Evolutionary conservation across 306 rosid genomes (phyloP).

Genomic region (Parietaria judaica): DNA sequence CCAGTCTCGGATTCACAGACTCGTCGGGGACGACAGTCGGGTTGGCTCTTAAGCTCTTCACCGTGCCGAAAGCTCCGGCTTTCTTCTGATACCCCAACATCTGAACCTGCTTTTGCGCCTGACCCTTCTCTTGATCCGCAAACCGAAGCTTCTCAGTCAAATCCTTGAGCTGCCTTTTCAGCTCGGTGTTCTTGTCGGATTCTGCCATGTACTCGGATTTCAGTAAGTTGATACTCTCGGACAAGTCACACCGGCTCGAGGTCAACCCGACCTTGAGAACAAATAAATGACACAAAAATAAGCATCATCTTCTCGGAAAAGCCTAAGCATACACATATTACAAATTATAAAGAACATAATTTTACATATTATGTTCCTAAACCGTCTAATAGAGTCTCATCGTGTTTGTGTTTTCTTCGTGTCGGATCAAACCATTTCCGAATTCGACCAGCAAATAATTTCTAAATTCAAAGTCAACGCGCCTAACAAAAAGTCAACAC

Average conservation of each 20-base stretch:
- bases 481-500: no score
- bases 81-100: conserved; percentile 54
- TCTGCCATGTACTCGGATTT: conserved; percentile 52
- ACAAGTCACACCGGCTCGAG: conserved; percentile 42
- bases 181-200: conserved; percentile 46
- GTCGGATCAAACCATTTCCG: no score
- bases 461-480: no score
- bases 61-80: conserved; percentile 77
- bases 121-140: conserved; percentile 75
- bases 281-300: not conserved
- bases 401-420: no score
- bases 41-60: conserved; percentile 62
- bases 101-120: conserved; percentile 74
- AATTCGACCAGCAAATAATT: no score
- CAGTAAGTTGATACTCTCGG: conserved; percentile 57
- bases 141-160: conserved; percentile 52
- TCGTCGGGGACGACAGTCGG: conserved; percentile 67
- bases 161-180: conserved; percentile 54
- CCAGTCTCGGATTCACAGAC: conserved; percentile 77
- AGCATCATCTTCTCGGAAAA: conserved; percentile 5
- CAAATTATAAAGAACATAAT: no score
- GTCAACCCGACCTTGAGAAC: conserved; percentile 42
- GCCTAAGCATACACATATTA: no score
- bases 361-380: no score
- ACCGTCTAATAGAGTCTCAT: no score